Evolutionary conservation across 225 moss, liverwort and hornwort genomes (phyloP), one percentile per base, ranked within the genome.

Genomic region (Polytrichum commune): DNA sequence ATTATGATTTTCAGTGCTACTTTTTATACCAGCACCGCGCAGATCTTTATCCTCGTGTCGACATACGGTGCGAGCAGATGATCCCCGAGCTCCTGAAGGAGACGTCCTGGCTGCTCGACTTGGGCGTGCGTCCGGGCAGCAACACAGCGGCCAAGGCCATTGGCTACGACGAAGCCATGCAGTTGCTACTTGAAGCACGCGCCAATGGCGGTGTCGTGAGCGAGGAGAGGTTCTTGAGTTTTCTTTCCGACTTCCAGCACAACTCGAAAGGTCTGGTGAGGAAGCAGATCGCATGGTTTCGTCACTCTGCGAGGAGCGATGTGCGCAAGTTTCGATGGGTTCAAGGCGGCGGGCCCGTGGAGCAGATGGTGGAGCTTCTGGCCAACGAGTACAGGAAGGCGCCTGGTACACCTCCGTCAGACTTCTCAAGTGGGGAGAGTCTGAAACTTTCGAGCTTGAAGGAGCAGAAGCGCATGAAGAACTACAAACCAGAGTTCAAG

Each of bases 381-480:
- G 6, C 19, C 18, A 9, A 53, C 8, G 79, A 82, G 64, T 79
- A 86, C 5, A 6, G 1, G n/a, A 63, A 80, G 55, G 73, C 16
- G 16, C 6, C 18, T 0, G 33, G 63, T 19, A 5, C 54, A 32
- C 0, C 0, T 7, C 69, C 69, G 7, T 20, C 67, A 1, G 73
- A 62, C 23, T n/a, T 80, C 6, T 20, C 27, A 0, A 63, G 18
- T 1, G 83, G 83, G 56, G 46, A 29, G 65, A 67, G 67, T 0
- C 3, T 86, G 0, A 62, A 73, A 16, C 70, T 69, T 0, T 73
- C 75, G 0, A 86, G 86, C 4, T 23, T 28, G 33, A 65, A 66
- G 35, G 86, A 86, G 53, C 73, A 75, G 68, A 83, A 86, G 4
- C 80, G 80, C 7, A 75, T 83, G 86, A 69, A 76, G 68, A 16